phyloP scores from a whole-genome alignment of 208 protist species.

The Acanthamoeba sp. region DNA sequence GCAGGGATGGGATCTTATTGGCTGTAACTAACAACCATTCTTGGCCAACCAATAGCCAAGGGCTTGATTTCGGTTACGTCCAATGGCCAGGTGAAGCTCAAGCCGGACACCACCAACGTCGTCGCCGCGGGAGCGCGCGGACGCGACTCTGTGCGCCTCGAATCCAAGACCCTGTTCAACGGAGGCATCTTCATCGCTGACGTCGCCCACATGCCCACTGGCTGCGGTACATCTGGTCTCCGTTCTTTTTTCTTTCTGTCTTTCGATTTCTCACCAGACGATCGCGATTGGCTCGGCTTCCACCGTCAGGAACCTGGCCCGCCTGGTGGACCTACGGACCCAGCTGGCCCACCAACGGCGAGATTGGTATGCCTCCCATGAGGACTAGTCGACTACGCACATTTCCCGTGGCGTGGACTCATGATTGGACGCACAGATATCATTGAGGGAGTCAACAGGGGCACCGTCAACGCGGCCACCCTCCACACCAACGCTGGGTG shows the following conservation, averaged over 20 bases:
- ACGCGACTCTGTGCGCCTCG: not conserved
- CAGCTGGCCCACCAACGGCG: slow-evolving; percentile 15
- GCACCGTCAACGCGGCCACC: not conserved
- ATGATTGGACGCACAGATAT: not conserved
- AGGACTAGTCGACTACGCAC: too few species aligned
- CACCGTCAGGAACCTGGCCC: not conserved
- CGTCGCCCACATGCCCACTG: slow-evolving; percentile 31
- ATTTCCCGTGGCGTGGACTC: too few species aligned
- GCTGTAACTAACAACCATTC: too few species aligned
- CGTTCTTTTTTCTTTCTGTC: too few species aligned
- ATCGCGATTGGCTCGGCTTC: too few species aligned
- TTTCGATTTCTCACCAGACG: too few species aligned
- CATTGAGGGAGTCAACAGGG: not conserved
- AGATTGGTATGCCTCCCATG: not conserved
- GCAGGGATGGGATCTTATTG: too few species aligned
- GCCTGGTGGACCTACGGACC: slow-evolving; percentile 48
- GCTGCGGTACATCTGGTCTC: not conserved
- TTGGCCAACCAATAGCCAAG: not conserved
- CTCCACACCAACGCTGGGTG: not conserved
- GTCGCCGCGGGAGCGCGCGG: not conserved
- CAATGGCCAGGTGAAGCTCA: not conserved
- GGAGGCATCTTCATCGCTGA: not conserved
- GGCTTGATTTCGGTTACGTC: not conserved
- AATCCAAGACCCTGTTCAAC: slow-evolving; percentile 24
- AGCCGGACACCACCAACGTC: not conserved